Percentiles rank a stretch among this genome's conserved stretches.
These are phyloP conservation scores for Cytospora piceae DNA, from an alignment of 2,329 filamentous ascomycete species.

Conservation along the genomic window DNA sequence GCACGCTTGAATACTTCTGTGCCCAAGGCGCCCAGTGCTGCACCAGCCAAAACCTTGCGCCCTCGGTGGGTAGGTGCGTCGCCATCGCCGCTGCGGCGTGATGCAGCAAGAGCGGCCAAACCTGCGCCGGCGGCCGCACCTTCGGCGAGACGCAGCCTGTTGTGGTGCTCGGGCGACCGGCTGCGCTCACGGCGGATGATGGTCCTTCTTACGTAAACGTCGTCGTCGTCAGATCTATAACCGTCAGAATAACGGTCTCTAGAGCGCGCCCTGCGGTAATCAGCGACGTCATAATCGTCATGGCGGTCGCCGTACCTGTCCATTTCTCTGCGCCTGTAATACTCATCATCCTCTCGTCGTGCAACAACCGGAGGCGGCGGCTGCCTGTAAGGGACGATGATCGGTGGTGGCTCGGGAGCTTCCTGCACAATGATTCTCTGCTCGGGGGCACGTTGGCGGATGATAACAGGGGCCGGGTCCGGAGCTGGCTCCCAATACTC, in stretches of 20 bases:
- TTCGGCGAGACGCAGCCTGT: constrained; percentile 64
- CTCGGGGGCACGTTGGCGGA: constrained; percentile 59
- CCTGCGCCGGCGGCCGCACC: constrained; percentile 68
- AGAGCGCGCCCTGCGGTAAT: constrained; percentile 42
- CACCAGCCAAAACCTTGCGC: constrained; percentile 63
- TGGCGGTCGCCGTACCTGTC: constrained; percentile 44
- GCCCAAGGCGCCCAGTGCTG: constrained; percentile 64
- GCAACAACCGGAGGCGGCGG: constrained; percentile 41
- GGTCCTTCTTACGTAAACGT: constrained; percentile 49
- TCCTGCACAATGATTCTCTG: constrained; percentile 66
- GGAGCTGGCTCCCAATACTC: constrained; percentile 62
- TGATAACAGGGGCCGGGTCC: constrained; percentile 54
- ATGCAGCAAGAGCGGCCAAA: constrained; percentile 60
- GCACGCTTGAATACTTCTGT: constrained; percentile 64
- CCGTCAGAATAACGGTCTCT: constrained; percentile 43
- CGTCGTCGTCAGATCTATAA: constrained; percentile 46
- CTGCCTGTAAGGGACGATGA: constrained; percentile 53
- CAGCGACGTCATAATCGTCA: constrained; percentile 41
- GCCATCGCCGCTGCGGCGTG: constrained; percentile 55
- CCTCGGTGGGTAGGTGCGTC: constrained; percentile 56
- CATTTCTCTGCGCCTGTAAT: constrained; percentile 53
- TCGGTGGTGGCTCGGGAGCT: constrained; percentile 55
- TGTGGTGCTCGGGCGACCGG: constrained; percentile 53
- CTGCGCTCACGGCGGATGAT: constrained; percentile 56
- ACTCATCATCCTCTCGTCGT: constrained; percentile 48